These are phyloP conservation scores for Sequoia sempervirens DNA, from an alignment of 75 land plant species.

Conservation along the genomic window DNA sequence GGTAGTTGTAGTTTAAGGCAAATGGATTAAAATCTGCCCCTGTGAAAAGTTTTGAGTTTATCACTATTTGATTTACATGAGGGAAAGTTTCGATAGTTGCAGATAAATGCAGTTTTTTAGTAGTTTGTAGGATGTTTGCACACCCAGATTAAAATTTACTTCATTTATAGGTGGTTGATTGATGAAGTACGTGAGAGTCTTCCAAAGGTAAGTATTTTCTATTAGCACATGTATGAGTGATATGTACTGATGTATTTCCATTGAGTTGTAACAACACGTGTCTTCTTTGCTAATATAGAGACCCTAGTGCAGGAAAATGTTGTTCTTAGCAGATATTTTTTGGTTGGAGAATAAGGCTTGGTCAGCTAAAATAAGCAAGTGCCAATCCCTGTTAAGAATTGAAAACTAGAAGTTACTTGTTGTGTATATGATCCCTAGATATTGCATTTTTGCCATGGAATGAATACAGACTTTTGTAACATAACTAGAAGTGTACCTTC, in stretches of 20 bases:
- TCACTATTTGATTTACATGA: not conserved
- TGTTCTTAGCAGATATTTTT: not conserved
- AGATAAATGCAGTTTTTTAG: not conserved
- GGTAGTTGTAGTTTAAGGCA: not conserved
- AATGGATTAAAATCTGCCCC: not conserved
- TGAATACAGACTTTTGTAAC: not conserved
- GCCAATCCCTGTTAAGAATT: not conserved
- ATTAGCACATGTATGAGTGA: not conserved
- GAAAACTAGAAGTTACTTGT: not conserved
- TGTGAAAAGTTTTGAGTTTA: not conserved
- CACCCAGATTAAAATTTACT: conserved; percentile 2
- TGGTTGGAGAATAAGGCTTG: not conserved
- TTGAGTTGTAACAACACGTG: not conserved
- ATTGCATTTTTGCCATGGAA: not conserved
- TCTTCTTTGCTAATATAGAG: not conserved
- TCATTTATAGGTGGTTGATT: conserved; percentile 76
- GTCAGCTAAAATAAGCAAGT: not conserved
- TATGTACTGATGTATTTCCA: not conserved
- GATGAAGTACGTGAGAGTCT: conserved; percentile 88
- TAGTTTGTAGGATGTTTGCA: conserved; percentile 1
- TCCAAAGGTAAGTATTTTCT: conserved; percentile 63
- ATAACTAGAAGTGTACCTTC: not conserved
- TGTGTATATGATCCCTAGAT: not conserved
- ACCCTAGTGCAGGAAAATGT: not conserved
- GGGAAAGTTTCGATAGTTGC: not conserved